phyloP scores from a whole-genome alignment of 2,329 filamentous ascomycete species.

The Piedraia hortae region DNA sequence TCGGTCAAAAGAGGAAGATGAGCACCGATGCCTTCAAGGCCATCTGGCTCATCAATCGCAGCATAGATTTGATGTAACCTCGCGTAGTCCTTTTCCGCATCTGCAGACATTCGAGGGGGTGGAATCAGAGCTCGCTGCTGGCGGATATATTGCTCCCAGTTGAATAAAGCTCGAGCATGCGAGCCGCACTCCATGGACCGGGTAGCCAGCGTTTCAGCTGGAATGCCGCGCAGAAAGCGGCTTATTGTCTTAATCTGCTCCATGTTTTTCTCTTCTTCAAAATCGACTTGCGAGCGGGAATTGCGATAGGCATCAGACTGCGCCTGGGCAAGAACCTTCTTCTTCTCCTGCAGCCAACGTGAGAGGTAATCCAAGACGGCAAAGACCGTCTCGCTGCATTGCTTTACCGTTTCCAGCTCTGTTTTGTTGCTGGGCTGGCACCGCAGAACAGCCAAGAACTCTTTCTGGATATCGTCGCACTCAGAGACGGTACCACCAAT shows the following conservation, averaged over 20 bases:
- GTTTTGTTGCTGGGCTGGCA: conserved; percentile 26
- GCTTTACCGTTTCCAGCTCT: conserved; percentile 47
- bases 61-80: conserved; percentile 81
- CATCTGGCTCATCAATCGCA: conserved; percentile 92
- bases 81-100: conserved; percentile 25
- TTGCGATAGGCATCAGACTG: conserved; percentile 17
- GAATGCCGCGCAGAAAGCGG: conserved; percentile 38
- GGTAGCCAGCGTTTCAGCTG: conserved; percentile 45
- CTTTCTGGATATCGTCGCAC: conserved; percentile 35
- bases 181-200: conserved; percentile 84
- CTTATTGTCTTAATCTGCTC: conserved; percentile 38
- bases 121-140: conserved; percentile 18
- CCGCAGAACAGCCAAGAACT: conserved; percentile 48
- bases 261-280: conserved; percentile 26
- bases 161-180: conserved; percentile 72
- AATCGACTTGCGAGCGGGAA: conserved; percentile 17
- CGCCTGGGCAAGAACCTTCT: conserved; percentile 19
- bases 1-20: conserved; percentile 69
- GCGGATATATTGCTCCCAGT: conserved; percentile 76
- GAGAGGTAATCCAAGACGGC: conserved; percentile 74
- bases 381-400: conserved; percentile 83
- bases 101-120: conserved; percentile 11
- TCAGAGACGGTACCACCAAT: conserved; percentile 41
- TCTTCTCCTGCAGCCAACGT: conserved; percentile 63
- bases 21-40: conserved; percentile 77